phyloP scores from a whole-genome alignment of 768 basidiomycete genomes.

The Gautieria morchelliformis region DNA sequence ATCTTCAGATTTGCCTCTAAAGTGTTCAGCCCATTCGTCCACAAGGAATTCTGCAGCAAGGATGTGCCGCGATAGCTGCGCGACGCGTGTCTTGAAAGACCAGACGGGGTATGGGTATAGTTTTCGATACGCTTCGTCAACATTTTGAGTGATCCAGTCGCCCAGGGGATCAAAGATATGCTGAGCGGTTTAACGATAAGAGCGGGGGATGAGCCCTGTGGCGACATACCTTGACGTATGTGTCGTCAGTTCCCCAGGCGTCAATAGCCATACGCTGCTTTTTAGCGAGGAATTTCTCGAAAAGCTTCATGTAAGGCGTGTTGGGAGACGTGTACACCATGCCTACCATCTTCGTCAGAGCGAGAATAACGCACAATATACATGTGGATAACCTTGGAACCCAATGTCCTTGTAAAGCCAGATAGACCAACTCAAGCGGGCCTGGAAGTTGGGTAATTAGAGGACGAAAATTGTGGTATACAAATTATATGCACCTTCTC shows the following conservation, averaged over 20 bases:
- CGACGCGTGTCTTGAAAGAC: conserved; percentile 20
- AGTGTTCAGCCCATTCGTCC: conserved; percentile 22
- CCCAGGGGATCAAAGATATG: conserved; percentile 14
- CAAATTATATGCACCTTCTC: conserved; percentile 33
- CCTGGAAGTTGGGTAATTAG: conserved; percentile 25
- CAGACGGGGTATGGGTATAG: conserved; percentile 26
- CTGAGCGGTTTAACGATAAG: neutral
- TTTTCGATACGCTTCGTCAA: conserved; percentile 20
- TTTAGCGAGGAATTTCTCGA: conserved; percentile 27
- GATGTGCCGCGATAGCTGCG: conserved; percentile 22
- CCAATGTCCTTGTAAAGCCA: conserved; percentile 86
- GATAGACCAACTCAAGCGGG: conserved; percentile 69
- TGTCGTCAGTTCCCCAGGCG: conserved; percentile 29
- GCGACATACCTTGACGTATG: conserved; percentile 15
- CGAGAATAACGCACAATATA: neutral
- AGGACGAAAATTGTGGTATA: neutral
- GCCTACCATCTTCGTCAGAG: conserved; percentile 14
- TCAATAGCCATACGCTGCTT: conserved; percentile 32
- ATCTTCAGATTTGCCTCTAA: conserved; percentile 23
- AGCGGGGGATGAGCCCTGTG: conserved; percentile 12
- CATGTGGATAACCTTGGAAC: conserved; percentile 74
- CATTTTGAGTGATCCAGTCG: conserved; percentile 13
- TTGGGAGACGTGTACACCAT: conserved; percentile 30
- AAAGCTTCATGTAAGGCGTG: conserved; percentile 30
- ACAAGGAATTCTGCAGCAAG: conserved; percentile 26